Base-by-base conservation (phyloP, 2,329 filamentous ascomycete species). In the Xylariaceae sp. region DNA sequence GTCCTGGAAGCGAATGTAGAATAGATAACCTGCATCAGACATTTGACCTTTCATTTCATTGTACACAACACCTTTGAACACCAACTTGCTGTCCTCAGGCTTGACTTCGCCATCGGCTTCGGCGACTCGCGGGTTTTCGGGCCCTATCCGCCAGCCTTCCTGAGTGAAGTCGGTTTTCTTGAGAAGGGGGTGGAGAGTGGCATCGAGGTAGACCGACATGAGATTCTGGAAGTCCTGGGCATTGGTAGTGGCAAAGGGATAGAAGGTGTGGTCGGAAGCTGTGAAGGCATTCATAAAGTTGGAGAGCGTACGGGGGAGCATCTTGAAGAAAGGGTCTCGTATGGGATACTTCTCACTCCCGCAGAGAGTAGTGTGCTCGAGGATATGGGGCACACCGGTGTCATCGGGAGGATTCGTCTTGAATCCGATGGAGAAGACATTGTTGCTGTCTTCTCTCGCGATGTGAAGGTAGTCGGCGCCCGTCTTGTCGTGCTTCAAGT, bases 231-330 rank as follows among this genome's bases (percentile, higher is more conserved):
- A 99, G 70, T 99, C 94, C 73, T 96, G 91, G 17, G 85, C 81
- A 70, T 99, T 99, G 23, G 94, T 99, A 1, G 94, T 99, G 58
- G 94, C 92, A 74, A 99, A 99, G 1, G 94, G 94, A 72, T 99
- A 99, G 67, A 91, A 96, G 9, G 94, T 99, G 74, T 99, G 92
- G 71, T 97, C 93, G 18, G 92, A 89, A 30, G 92, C 92, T 48
- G 94, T 99, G 73, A 97, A 96, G 62, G 94, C 94, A 74, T 99
- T 99, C 94, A 99, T 99, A 72, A 97, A 99, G 76, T 97, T 99
- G 65, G 94, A 97, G n/a, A 99, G 82, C 4, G 94, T 97, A 68
- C 94, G 87, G 18, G 94, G 94, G 30, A 99, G 83, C 94, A 99
- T 99, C 82, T 97, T 99, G 81, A 99, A 99, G 80, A 99, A 99